Conservation (phyloP, 768 basidiomycete genomes). For the Pholiota conissans region DNA sequence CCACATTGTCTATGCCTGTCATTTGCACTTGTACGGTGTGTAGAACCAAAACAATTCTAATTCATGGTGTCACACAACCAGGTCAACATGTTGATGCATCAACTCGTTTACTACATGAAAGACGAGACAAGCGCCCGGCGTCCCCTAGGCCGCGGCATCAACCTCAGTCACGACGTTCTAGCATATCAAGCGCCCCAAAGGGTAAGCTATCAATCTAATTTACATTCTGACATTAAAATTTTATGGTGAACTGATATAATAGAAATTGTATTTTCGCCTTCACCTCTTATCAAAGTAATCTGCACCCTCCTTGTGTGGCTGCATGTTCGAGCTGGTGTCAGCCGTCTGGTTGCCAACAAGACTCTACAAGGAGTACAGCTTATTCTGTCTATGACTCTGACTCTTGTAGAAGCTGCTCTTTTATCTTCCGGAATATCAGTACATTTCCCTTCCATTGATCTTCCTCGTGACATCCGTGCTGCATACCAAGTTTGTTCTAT, state of each 20-base stretch:
- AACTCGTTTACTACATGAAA: not conserved
- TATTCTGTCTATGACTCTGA: constrained; percentile 12
- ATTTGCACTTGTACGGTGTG: too few species aligned
- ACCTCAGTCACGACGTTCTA: too few species aligned
- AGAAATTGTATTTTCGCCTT: too few species aligned
- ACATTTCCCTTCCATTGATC: not conserved
- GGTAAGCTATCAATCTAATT: too few species aligned
- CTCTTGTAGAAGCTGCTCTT: not conserved
- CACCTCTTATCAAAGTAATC: too few species aligned
- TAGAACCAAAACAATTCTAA: too few species aligned
- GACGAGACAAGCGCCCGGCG: not conserved
- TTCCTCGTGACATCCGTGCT: not conserved
- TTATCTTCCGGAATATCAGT: not conserved
- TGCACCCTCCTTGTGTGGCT: constrained; percentile 24
- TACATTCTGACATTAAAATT: too few species aligned
- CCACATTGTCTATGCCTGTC: too few species aligned
- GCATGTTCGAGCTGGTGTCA: constrained; percentile 18
- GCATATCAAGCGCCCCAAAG: too few species aligned
- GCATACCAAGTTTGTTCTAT: constrained; percentile 3
- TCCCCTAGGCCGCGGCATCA: not conserved
- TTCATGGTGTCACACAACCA: not conserved
- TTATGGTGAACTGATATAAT: too few species aligned
- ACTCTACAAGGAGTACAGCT: constrained; percentile 20
- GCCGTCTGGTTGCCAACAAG: constrained; percentile 16
- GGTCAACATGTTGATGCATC: not conserved